Conservation (phyloP, 1,139 yeast genomes). For the Zygosaccharomyces pseudobailii region DNA sequence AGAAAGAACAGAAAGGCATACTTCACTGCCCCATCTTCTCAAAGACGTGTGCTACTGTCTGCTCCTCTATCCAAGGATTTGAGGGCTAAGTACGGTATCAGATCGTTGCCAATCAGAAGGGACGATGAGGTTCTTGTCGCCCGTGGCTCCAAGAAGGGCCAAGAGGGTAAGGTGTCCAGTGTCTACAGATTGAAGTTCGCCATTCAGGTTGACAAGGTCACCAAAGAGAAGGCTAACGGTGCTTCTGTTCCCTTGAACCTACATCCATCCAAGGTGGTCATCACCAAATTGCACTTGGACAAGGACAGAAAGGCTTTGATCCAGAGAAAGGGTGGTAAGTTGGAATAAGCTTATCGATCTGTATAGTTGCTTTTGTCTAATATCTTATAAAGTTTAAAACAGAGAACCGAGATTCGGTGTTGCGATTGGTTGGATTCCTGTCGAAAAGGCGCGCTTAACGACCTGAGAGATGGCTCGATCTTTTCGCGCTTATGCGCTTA, state of each 20-base stretch:
- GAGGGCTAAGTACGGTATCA: conserved; percentile 95
- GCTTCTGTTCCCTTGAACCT: conserved; percentile 96
- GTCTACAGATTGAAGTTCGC: conserved; percentile 99
- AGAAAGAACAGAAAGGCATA: conserved; percentile 99
- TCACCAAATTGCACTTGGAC: conserved; percentile 97
- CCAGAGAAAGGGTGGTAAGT: conserved; percentile 86
- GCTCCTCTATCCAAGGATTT: conserved; percentile 99
- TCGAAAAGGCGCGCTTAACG: background rate
- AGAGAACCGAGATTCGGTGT: background rate
- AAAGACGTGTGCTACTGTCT: conserved; percentile 91
- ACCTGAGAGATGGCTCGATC: background rate
- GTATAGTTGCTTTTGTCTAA: conserved; percentile 14
- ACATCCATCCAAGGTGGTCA: conserved; percentile 98
- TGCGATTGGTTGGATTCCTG: background rate
- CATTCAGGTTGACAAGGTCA: conserved; percentile 94
- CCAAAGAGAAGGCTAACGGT: conserved; percentile 98
- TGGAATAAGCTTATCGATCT: conserved; percentile 44
- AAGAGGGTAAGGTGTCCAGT: conserved; percentile 96
- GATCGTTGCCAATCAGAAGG: conserved; percentile 96
- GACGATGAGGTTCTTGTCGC: conserved; percentile 93
- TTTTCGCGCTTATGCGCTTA: background rate
- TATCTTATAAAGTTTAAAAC: conserved; percentile 2
- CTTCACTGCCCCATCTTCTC: conserved; percentile 97
- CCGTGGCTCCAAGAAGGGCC: conserved; percentile 99
- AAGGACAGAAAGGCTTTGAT: conserved; percentile 98